phyloP scores from a whole-genome alignment of 768 basidiomycete species.

The Boletus rubescentipes region DNA sequence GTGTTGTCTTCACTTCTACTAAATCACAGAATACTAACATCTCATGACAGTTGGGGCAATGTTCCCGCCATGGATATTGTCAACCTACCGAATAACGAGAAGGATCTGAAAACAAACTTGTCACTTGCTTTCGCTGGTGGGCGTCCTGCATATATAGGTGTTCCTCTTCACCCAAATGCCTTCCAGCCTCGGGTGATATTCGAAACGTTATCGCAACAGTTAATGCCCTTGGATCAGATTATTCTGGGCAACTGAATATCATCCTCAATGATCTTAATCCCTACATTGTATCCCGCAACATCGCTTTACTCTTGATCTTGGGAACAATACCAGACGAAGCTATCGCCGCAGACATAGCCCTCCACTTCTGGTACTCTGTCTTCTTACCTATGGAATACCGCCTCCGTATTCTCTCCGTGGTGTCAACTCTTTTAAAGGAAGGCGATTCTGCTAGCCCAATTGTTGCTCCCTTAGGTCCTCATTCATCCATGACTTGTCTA shows the following conservation, averaged over 20 bases:
- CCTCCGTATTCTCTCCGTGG: slow-evolving; percentile 16
- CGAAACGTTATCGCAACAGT: slow-evolving; percentile 43
- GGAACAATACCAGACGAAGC: slow-evolving; percentile 31
- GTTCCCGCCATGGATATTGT: slow-evolving; percentile 35
- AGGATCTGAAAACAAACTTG: slow-evolving; percentile 15
- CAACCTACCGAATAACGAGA: slow-evolving; percentile 26
- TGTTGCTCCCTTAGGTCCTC: slow-evolving; percentile 7
- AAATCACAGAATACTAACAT: background rate
- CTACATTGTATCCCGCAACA: slow-evolving; percentile 38
- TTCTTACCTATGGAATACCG: slow-evolving; percentile 39
- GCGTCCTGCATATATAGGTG: background rate
- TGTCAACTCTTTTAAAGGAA: slow-evolving; percentile 19
- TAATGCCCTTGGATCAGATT: slow-evolving; percentile 42
- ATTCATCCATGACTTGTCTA: slow-evolving; percentile 18
- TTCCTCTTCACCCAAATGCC: background rate
- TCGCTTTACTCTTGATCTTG: slow-evolving; percentile 43
- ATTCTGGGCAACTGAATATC: slow-evolving; percentile 39
- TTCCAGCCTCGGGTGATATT: slow-evolving; percentile 49
- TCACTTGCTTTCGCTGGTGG: slow-evolving; percentile 27
- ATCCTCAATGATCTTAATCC: slow-evolving; percentile 42
- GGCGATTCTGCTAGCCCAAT: background rate
- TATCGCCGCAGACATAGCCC: slow-evolving; percentile 42
- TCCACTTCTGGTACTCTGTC: slow-evolving; percentile 51
- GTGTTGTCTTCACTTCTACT: background rate
- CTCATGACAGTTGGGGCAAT: slow-evolving; percentile 32